Evolutionary conservation across 768 basidiomycete species (phyloP), one percentile per base, ranked within the genome.

Genomic region (Leccinum obscurum): DNA sequence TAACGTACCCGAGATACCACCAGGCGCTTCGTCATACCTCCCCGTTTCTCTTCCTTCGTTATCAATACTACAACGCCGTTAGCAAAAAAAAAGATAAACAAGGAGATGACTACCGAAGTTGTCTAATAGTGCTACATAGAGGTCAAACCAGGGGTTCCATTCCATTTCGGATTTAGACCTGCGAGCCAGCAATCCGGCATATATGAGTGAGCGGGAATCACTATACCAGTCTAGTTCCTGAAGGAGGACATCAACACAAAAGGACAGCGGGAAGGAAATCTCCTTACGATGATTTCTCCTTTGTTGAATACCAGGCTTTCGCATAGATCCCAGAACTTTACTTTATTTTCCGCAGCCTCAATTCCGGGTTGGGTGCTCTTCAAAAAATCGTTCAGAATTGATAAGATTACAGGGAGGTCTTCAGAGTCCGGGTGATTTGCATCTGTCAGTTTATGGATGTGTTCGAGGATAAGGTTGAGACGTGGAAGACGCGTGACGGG

Each of bases 341-440:
- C 93, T 70, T 93, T 93, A 62, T 85, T 83, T 70, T 95, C 93
- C 1, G 94, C 92, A n/a, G 88, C 90, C 61, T 86, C 90, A 60
- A 96, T 95, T 4, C 94, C 94, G 1, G 93, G 93, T 67, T 95
- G 88, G 0, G 92, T 92, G 63, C 88, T 88, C 78, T 90, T 93
- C 61, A 96, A 81, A 62, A 86, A 87, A 51, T 87, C 83, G 32
- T 80, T 84, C 56, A 95, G 66, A 3, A 94, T 82, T 10, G 80
- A 80, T 26, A 91, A 68, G 17, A 91, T 83, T 5, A 92, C 78
- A 2, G 92, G 92, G 7, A 95, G 78, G 4, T 82, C 84, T 61
- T 94, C 90, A 49, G 83, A 69, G 72, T 96, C 94, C 0, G 88
- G 87, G 70, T 94, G 92, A n/a, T 85, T 84, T 22, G 77, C 57